phyloP scores from a whole-genome alignment of 78 protist genomes.

The Tieghemostelium lacteum region DNA sequence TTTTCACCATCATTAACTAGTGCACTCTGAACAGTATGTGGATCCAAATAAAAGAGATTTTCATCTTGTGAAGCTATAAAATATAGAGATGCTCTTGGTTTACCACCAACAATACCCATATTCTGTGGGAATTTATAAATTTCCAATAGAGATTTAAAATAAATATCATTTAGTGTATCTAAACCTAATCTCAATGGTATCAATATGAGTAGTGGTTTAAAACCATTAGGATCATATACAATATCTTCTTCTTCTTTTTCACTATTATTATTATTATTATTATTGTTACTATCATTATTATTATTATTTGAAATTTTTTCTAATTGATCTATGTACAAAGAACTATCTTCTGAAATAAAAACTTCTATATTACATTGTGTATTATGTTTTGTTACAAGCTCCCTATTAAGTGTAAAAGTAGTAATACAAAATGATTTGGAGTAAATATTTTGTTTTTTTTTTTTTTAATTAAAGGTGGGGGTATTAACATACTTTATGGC shows the following conservation, averaged over 20 bases:
- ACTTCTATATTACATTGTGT: constrained; percentile 62
- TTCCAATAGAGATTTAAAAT: constrained; percentile 46
- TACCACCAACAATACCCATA: constrained; percentile 90
- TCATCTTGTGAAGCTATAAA: constrained; percentile 89
- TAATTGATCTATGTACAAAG: constrained; percentile 65
- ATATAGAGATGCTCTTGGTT: constrained; percentile 85
- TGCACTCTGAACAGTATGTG: constrained; percentile 83
- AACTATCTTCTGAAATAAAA: constrained; percentile 71
- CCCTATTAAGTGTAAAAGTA: background rate
- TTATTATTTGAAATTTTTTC: constrained; percentile 51
- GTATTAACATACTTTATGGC: constrained; percentile 43
- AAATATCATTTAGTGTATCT: constrained; percentile 70
- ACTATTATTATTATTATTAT: too few relatives aligned
- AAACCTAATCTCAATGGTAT: constrained; percentile 86
- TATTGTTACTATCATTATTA: background rate
- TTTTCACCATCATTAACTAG: background rate
- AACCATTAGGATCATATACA: background rate
- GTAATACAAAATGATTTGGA: background rate
- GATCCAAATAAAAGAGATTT: constrained; percentile 85
- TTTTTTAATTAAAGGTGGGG: too few relatives aligned
- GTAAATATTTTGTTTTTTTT: too few relatives aligned
- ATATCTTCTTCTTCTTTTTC: background rate
- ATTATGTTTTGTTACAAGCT: constrained; percentile 11
- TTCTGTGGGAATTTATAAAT: constrained; percentile 64
- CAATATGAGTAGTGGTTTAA: constrained; percentile 84